Percentiles rank a stretch among this genome's conserved stretches.
Evolutionary conservation across 495 filamentous ascomycete species (phyloP).

Genomic region (Xylaria castorea): DNA sequence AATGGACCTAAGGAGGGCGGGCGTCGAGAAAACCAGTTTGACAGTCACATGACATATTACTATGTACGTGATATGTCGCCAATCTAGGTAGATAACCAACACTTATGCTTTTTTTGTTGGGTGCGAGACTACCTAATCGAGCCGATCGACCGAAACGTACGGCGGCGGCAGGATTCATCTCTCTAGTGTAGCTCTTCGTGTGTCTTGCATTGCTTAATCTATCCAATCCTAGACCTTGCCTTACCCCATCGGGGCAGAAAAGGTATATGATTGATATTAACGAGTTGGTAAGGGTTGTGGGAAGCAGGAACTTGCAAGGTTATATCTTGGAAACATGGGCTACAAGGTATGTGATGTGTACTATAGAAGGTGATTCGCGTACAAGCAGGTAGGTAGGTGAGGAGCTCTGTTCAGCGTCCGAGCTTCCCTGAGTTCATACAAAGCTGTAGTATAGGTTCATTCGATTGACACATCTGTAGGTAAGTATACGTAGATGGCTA

Average conservation of each 20-base stretch:
- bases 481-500: neutral
- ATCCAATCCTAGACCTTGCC: neutral
- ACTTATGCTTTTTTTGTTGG: neutral
- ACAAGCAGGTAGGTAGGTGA: neutral
- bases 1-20: neutral
- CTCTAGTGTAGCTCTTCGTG: neutral
- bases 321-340: neutral
- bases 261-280: neutral
- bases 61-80: conserved; percentile 2
- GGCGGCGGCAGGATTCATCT: conserved; percentile 10
- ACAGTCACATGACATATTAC: conserved; percentile 5
- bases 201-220: neutral
- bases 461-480: neutral
- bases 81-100: neutral
- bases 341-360: neutral
- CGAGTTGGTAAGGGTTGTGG: neutral
- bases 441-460: neutral
- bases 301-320: conserved; percentile 1
- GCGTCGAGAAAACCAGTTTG: neutral
- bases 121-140: neutral
- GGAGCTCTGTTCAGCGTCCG: no score
- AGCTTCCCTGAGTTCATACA: no score
- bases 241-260: neutral
- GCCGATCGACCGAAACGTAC: conserved; percentile 13
- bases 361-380: neutral